Evolutionary conservation across 2,329 filamentous ascomycete genomes (phyloP).

Genomic region (Ceratocystis ficicola): DNA sequence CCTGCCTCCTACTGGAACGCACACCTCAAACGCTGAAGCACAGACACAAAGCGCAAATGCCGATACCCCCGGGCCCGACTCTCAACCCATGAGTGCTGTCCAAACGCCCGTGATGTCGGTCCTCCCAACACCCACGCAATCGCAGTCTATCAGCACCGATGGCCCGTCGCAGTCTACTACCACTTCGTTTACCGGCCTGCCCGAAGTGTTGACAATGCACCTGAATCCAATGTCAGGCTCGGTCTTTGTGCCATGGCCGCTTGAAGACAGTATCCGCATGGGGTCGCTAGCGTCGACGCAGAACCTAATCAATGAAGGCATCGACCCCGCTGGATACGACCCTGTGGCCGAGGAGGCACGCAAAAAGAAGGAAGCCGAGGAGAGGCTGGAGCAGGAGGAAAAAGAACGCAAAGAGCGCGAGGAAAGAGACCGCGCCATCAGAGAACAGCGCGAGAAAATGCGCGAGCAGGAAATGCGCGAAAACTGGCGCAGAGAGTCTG

Average conservation of each 20-base stretch:
- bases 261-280: slow-evolving; percentile 53
- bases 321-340: slow-evolving; percentile 49
- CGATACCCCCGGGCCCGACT: slow-evolving; percentile 29
- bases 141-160: slow-evolving; percentile 25
- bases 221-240: slow-evolving; percentile 45
- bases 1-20: slow-evolving; percentile 44
- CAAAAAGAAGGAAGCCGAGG: slow-evolving; percentile 40
- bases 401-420: slow-evolving; percentile 36
- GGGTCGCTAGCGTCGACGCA: slow-evolving; percentile 57
- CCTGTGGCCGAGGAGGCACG: slow-evolving; percentile 43
- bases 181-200: slow-evolving; percentile 34
- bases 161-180: slow-evolving; percentile 28
- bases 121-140: slow-evolving; percentile 23
- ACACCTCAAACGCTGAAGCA: slow-evolving; percentile 27
- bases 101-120: slow-evolving; percentile 24
- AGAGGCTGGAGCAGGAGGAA: slow-evolving; percentile 37
- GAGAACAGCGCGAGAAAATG: slow-evolving; percentile 32
- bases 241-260: slow-evolving; percentile 67
- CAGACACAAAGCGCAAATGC: slow-evolving; percentile 26
- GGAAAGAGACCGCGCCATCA: slow-evolving; percentile 34
- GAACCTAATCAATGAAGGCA: slow-evolving; percentile 47
- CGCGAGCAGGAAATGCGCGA: slow-evolving; percentile 35
- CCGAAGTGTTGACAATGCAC: slow-evolving; percentile 37
- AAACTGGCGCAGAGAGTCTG: slow-evolving; percentile 32
- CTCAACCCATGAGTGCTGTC: slow-evolving; percentile 28